These are phyloP conservation scores for Niveomyces coronatus DNA, from an alignment of 2,329 filamentous ascomycete species.

Conservation along the genomic window DNA sequence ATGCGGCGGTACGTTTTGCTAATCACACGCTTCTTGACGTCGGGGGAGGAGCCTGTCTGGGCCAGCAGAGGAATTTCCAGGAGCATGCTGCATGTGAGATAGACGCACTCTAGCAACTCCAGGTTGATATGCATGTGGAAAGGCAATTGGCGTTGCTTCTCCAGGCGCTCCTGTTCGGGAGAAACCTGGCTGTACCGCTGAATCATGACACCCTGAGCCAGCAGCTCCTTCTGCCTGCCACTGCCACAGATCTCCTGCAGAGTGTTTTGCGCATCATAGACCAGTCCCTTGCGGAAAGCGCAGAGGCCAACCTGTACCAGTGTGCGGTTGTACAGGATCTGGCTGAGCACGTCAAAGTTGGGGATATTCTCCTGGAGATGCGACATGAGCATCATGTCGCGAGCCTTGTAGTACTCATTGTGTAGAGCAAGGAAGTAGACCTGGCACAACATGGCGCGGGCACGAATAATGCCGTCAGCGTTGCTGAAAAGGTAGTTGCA, in stretches of 20 bases:
- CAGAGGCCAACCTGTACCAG: conserved; percentile 96
- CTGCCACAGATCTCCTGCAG: conserved; percentile 97
- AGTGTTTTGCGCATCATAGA: conserved; percentile 96
- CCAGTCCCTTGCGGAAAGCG: conserved; percentile 90
- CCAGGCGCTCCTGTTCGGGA: conserved; percentile 92
- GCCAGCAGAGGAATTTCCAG: conserved; percentile 95
- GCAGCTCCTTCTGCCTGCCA: conserved; percentile 92
- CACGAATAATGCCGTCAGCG: conserved; percentile 92
- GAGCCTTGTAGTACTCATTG: conserved; percentile 94
- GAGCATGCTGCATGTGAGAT: conserved; percentile 98
- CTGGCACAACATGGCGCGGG: conserved; percentile 94
- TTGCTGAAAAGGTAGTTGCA: conserved; percentile 92
- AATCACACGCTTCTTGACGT: conserved; percentile 94
- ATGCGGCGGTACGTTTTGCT: conserved; percentile 99
- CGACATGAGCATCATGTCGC: conserved; percentile 99
- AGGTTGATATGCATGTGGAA: conserved; percentile 99
- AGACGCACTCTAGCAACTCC: conserved; percentile 94
- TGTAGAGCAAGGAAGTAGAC: conserved; percentile 97
- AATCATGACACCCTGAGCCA: conserved; percentile 97
- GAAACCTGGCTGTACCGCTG: conserved; percentile 94
- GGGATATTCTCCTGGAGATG: conserved; percentile 95
- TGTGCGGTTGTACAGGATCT: conserved; percentile 98
- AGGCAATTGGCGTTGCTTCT: conserved; percentile 92
- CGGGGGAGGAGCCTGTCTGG: conserved; percentile 90
- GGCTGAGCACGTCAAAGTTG: conserved; percentile 92